These are phyloP conservation scores for Geotrichum australiense DNA, from an alignment of 1,139 yeast genomes.

Conservation along the genomic window DNA sequence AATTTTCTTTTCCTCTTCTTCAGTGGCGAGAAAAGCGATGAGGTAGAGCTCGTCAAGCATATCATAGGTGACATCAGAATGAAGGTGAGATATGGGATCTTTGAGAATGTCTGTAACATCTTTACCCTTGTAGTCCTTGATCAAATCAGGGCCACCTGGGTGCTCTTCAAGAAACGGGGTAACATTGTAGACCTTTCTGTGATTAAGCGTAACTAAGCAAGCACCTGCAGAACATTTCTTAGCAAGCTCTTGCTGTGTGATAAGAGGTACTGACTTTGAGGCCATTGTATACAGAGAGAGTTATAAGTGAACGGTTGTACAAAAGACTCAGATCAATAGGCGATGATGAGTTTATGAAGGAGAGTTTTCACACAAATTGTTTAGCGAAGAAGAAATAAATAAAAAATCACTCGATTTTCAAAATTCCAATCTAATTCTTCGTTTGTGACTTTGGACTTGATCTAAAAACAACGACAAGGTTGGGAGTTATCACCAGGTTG, in stretches of 20 bases:
- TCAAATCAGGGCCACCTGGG: constrained; percentile 78
- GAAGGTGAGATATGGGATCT: constrained; percentile 63
- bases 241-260: constrained; percentile 40
- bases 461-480: too few relatives aligned
- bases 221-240: constrained; percentile 45
- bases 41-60: constrained; percentile 72
- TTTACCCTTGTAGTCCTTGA: constrained; percentile 71
- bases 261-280: constrained; percentile 35
- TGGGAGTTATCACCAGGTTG: too few relatives aligned
- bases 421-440: too few relatives aligned
- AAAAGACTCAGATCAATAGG: too few relatives aligned
- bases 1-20: constrained; percentile 51
- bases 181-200: constrained; percentile 78
- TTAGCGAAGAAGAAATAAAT: too few relatives aligned
- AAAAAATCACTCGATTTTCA: too few relatives aligned
- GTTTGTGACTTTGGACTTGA: too few relatives aligned
- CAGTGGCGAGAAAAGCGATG: constrained; percentile 56
- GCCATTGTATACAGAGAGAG: constrained; percentile 2
- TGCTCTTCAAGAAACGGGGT: constrained; percentile 73
- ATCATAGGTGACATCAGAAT: constrained; percentile 82
- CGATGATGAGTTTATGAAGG: too few relatives aligned
- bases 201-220: constrained; percentile 71
- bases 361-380: too few relatives aligned
- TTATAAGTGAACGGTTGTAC: too few relatives aligned
- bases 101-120: constrained; percentile 76